Base-by-base conservation (phyloP, 139 green algal genomes). In the Yamagishiella unicocca region DNA sequence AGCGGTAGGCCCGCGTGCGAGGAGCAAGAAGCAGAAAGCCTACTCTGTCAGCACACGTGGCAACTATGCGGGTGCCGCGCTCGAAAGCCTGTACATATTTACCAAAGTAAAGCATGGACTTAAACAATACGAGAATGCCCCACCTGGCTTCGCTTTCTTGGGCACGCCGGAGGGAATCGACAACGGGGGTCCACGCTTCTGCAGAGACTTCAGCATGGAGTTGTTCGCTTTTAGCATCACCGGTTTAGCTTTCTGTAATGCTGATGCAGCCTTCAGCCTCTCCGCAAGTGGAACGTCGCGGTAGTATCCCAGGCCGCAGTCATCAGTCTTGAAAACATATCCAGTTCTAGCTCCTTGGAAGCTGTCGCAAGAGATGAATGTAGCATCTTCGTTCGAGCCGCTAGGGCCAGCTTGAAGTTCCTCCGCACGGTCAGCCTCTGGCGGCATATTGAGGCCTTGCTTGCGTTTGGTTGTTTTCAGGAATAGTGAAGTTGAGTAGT, bases 141-240 rank as follows among this genome's bases (percentile, higher is more conserved):
- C 46, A 91, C 90, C 90, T 89, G 83, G 87, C 82, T 93, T 93
- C 0, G 31, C 64, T 61, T 91, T 90, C 68, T 94, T 90, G 76
- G 87, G 53, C 46, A 87, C 81, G 58, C 33, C 67, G 33, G n/a
- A 46, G 5, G 72, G 80, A 24, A 64, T 61, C 29, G 50, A 37
- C 62, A 79, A 38, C 31, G 31, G 62, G 55, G 50, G 31, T 61
- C 66, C 82, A 67, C 78, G 77, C 85, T 84, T 79, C 35, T 84
- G 80, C 2, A 85, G 58, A 19, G 87, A 87, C 46, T 93, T 84
- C 22, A 91, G 83, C 58, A 93, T 68, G 0, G 87, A 54, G 35
- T 91, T 89, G 58, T 92, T 93, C 0, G 66, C 38, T 80, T 93
- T 92, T 2, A 94, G 29, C 17, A 91, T 33, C 4, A 89, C 35